These are phyloP conservation scores for Pseudonectria foliicola DNA, from an alignment of 2,329 filamentous ascomycete genomes.

Conservation along the genomic window DNA sequence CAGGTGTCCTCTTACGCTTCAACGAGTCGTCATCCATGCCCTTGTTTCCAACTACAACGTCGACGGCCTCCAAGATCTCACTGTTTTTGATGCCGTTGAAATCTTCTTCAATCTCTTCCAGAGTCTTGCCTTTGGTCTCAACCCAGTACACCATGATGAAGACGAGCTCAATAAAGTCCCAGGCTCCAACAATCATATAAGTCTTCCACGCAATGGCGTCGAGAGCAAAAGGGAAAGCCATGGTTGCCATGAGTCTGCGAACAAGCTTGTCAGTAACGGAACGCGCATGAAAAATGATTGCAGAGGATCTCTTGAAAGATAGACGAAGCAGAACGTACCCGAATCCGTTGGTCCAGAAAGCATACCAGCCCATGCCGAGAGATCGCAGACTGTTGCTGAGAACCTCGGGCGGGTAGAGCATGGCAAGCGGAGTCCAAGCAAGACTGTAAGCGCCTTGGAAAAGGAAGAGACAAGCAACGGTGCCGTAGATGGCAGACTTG, in stretches of 20 bases:
- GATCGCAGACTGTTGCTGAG: conserved; percentile 22
- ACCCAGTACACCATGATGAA: conserved; percentile 6
- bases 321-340: neutral
- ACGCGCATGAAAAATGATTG: no score
- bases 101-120: conserved; percentile 7
- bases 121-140: conserved; percentile 4
- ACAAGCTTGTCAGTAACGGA: no score
- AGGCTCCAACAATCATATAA: conserved; percentile 19
- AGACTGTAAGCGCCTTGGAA: conserved; percentile 22
- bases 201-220: conserved; percentile 19
- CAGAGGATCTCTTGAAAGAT: no score
- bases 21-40: no score
- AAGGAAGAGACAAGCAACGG: conserved; percentile 25
- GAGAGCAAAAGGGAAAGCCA: conserved; percentile 17
- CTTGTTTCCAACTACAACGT: no score
- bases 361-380: conserved; percentile 29
- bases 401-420: conserved; percentile 22
- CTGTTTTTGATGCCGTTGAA: conserved; percentile 1
- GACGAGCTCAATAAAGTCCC: conserved; percentile 16
- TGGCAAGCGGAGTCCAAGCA: conserved; percentile 21
- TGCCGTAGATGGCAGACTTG: conserved; percentile 31
- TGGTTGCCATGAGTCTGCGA: conserved; percentile 2
- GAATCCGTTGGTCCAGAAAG: conserved; percentile 4
- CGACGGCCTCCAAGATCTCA: no score
- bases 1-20: no score